A percentile compares a stretch with the other conserved stretches of the same genome.
phyloP scores from a whole-genome alignment of 1,139 yeast genomes.

The Magnusiomyces sp. region DNA sequence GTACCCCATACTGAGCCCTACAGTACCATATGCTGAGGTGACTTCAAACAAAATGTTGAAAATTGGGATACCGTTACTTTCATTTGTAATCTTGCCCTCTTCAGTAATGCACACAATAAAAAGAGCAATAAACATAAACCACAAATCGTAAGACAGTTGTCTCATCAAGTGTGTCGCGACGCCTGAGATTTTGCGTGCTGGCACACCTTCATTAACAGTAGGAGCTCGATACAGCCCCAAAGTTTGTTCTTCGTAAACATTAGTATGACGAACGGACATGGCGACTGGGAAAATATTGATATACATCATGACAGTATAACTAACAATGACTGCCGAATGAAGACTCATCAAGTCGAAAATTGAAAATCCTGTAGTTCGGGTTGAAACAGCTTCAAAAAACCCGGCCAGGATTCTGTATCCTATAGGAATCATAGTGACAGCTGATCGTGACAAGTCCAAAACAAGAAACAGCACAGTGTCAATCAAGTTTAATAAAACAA shows the following conservation, averaged over 20 bases:
- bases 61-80: conserved; percentile 47
- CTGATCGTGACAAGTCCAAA: conserved; percentile 52
- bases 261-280: conserved; percentile 89
- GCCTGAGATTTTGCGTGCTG: conserved; percentile 38
- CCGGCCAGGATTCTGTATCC: conserved; percentile 76
- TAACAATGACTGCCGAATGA: conserved; percentile 88
- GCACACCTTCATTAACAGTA: conserved; percentile 12
- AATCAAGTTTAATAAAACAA: conserved; percentile 60
- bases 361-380: conserved; percentile 89
- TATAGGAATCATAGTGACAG: conserved; percentile 41
- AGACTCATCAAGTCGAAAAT: conserved; percentile 59
- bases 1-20: conserved; percentile 82
- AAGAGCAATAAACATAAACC: conserved; percentile 84
- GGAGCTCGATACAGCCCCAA: conserved; percentile 66
- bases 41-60: conserved; percentile 78
- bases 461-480: conserved; percentile 76
- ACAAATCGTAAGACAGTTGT: conserved; percentile 87
- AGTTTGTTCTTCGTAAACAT: conserved; percentile 95
- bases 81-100: conserved; percentile 47
- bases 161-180: conserved; percentile 84
- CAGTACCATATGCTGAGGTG: conserved; percentile 93
- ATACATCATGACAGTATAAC: conserved; percentile 96
- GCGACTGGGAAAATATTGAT: conserved; percentile 94
- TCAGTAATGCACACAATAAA: conserved; percentile 84
- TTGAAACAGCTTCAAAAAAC: conserved; percentile 79